These are phyloP conservation scores for Ganoderma sinense DNA, from an alignment of 1,284 basidiomycete genomes.

Conservation along the genomic window DNA sequence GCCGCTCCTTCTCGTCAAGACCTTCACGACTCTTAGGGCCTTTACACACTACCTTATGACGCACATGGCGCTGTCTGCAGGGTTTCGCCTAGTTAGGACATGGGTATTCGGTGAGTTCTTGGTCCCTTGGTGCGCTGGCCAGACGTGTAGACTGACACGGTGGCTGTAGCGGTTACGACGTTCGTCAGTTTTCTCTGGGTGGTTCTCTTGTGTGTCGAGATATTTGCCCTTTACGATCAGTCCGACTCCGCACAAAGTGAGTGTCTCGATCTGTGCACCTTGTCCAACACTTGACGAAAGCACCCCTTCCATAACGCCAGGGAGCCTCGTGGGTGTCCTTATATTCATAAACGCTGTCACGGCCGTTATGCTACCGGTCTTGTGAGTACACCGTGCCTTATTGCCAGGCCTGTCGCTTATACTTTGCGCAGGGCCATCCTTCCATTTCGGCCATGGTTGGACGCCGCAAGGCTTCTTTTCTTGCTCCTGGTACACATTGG, in stretches of 20 bases:
- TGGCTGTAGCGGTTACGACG: slow-evolving; percentile 43
- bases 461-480: slow-evolving; percentile 59
- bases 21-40: slow-evolving; percentile 3
- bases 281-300: not conserved
- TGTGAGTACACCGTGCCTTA: slow-evolving; percentile 47
- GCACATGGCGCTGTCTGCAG: slow-evolving; percentile 49
- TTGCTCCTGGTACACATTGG: slow-evolving; percentile 59
- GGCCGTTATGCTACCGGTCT: slow-evolving; percentile 54
- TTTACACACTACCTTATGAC: slow-evolving; percentile 6
- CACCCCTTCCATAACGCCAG: slow-evolving; percentile 32
- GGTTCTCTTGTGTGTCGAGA: slow-evolving; percentile 48
- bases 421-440: slow-evolving; percentile 50
- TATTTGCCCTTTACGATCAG: slow-evolving; percentile 48
- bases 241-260: slow-evolving; percentile 49
- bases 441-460: slow-evolving; percentile 63
- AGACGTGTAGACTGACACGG: slow-evolving; percentile 48
- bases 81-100: slow-evolving; percentile 49
- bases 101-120: slow-evolving; percentile 49
- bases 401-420: not conserved
- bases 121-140: slow-evolving; percentile 34
- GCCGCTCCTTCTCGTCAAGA: not conserved
- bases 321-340: slow-evolving; percentile 52
- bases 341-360: slow-evolving; percentile 57
- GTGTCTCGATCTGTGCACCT: slow-evolving; percentile 28
- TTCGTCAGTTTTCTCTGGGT: slow-evolving; percentile 52